phyloP scores from a whole-genome alignment of 2,329 filamentous ascomycete genomes.

The Xylaria sp. region DNA sequence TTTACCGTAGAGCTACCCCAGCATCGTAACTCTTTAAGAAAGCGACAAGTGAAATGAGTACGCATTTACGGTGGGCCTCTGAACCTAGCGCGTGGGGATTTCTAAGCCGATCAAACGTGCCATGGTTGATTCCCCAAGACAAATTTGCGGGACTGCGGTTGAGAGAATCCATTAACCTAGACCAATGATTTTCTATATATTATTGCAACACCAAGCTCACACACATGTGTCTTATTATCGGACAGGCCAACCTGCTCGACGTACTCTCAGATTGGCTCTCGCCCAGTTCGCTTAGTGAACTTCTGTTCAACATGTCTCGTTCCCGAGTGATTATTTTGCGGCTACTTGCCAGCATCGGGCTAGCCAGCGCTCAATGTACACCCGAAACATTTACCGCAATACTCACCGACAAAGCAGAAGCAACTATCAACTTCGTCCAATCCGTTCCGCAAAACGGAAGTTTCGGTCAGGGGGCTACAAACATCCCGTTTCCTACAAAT shows the following conservation, averaged over 20 bases:
- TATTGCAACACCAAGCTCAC: background rate
- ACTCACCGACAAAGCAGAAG: conserved; percentile 38
- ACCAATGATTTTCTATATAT: conserved; percentile 16
- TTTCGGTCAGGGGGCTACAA: conserved; percentile 40
- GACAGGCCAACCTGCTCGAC: background rate
- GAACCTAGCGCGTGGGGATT: conserved; percentile 1
- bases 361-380: conserved; percentile 41
- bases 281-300: background rate
- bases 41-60: background rate
- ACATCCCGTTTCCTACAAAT: conserved; percentile 41
- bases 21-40: background rate
- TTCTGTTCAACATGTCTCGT: conserved; percentile 32
- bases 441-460: conserved; percentile 43
- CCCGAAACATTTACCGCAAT: conserved; percentile 40
- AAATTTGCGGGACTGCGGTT: background rate
- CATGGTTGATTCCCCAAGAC: conserved; percentile 2
- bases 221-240: background rate
- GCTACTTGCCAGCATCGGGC: conserved; percentile 33
- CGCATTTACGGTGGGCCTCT: conserved; percentile 7
- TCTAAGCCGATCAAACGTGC: conserved; percentile 7
- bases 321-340: conserved; percentile 16
- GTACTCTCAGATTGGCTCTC: background rate
- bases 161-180: background rate
- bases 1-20: background rate
- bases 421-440: conserved; percentile 42